Evolutionary conservation across 495 filamentous ascomycete species (phyloP).

Genomic region (Annulohypoxylon maeteangense): DNA sequence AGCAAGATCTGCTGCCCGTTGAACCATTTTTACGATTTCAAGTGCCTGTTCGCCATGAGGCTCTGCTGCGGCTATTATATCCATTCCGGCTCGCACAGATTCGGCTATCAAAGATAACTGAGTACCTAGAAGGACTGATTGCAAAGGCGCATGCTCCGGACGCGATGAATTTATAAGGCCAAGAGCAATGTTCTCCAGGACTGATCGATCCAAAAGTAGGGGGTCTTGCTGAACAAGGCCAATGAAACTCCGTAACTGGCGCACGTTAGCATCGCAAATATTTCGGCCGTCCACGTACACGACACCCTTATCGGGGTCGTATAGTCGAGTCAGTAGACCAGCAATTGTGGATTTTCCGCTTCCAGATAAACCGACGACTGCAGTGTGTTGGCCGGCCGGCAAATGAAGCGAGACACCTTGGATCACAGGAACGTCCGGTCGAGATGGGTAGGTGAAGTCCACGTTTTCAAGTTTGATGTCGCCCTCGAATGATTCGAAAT

Average conservation of each 20-base stretch:
- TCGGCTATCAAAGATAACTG: slow-evolving; percentile 36
- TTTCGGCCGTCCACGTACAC: slow-evolving; percentile 65
- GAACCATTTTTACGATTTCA: slow-evolving; percentile 48
- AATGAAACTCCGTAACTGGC: slow-evolving; percentile 65
- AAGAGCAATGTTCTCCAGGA: slow-evolving; percentile 75
- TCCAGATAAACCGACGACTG: slow-evolving; percentile 75
- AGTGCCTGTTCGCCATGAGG: slow-evolving; percentile 34
- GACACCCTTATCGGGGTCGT: slow-evolving; percentile 57
- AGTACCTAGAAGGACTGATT: slow-evolving; percentile 39
- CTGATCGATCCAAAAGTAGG: slow-evolving; percentile 69
- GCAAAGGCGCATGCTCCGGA: slow-evolving; percentile 51
- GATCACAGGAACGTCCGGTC: slow-evolving; percentile 66
- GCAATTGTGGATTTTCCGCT: slow-evolving; percentile 78
- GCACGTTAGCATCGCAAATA: slow-evolving; percentile 65
- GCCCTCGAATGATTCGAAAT: slow-evolving; percentile 51
- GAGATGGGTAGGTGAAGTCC: slow-evolving; percentile 68
- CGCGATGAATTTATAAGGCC: slow-evolving; percentile 70
- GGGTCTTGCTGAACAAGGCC: slow-evolving; percentile 76
- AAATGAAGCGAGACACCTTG: slow-evolving; percentile 61
- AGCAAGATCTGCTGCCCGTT: slow-evolving; percentile 50
- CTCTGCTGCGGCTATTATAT: slow-evolving; percentile 39
- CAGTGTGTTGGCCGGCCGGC: slow-evolving; percentile 67
- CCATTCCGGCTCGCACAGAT: slow-evolving; percentile 42
- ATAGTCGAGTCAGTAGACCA: slow-evolving; percentile 64
- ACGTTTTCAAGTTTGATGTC: slow-evolving; percentile 65